These are phyloP conservation scores for Lumnitzera racemosa DNA, from an alignment of 345 rosid genomes.

Conservation along the genomic window DNA sequence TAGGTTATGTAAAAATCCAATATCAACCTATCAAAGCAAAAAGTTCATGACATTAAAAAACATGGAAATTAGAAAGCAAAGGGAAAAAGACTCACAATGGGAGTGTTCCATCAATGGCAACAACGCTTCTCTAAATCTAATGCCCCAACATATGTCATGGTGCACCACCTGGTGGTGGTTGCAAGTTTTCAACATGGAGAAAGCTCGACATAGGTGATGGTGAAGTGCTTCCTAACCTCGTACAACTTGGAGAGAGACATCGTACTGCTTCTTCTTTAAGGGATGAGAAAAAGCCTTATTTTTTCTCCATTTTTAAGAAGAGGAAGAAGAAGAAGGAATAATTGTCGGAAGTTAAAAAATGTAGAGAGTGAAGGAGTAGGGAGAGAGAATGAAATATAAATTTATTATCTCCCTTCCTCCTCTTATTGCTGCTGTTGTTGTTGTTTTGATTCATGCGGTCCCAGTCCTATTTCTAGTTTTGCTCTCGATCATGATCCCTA, in stretches of 20 bases:
- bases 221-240: slow-evolving; percentile 37
- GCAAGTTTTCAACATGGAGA: slow-evolving; percentile 26
- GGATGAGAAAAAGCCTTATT: slow-evolving; percentile 67
- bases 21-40: not conserved
- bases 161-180: slow-evolving; percentile 22
- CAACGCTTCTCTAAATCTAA: slow-evolving; percentile 67
- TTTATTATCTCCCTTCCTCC: too few species aligned
- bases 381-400: too few species aligned
- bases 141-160: slow-evolving; percentile 23
- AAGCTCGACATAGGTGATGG: slow-evolving; percentile 49
- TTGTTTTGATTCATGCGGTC: too few species aligned
- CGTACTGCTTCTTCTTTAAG: slow-evolving; percentile 39
- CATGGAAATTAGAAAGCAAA: not conserved
- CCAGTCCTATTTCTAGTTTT: too few species aligned
- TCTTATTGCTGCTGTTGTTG: too few species aligned
- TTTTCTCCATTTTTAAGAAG: slow-evolving; percentile 52
- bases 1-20: not conserved
- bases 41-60: not conserved
- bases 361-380: slow-evolving; percentile 1
- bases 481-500: too few species aligned
- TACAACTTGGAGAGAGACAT: slow-evolving; percentile 53
- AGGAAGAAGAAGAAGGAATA: too few species aligned
- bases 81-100: slow-evolving; percentile 54
- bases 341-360: not conserved
- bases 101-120: slow-evolving; percentile 68